Evolutionary conservation across 2,329 filamentous ascomycete genomes (phyloP).

Genomic region (Penicillium thymicola): DNA sequence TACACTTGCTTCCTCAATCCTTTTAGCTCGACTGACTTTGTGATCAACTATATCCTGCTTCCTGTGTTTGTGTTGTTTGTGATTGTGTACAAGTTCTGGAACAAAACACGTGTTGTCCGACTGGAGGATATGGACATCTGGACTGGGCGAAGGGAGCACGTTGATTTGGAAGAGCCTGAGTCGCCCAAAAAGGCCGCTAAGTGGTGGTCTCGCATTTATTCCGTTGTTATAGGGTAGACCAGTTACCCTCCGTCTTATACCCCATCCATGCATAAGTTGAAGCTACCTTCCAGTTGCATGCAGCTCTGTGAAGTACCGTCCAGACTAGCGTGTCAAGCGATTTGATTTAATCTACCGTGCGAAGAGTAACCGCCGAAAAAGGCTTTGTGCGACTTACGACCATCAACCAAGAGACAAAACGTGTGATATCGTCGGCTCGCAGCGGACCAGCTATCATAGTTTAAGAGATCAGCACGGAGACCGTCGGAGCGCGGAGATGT

Average conservation of each 20-base stretch:
- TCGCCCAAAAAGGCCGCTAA: constrained; percentile 1
- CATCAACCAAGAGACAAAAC: no score
- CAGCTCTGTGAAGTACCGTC: neutral
- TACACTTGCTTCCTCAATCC: constrained; percentile 52
- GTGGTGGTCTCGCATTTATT: constrained; percentile 20
- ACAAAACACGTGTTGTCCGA: constrained; percentile 37
- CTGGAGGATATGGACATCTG: constrained; percentile 41
- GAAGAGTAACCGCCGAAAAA: neutral
- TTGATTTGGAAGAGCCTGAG: constrained; percentile 10
- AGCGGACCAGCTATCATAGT: neutral
- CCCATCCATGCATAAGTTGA: neutral
- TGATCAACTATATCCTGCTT: constrained; percentile 55
- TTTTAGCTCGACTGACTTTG: constrained; percentile 50
- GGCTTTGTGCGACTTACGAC: neutral
- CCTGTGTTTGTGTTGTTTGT: constrained; percentile 50
- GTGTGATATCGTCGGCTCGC: neutral
- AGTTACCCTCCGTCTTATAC: neutral
- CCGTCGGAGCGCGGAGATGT: constrained; percentile 19
- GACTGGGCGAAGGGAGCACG: constrained; percentile 32
- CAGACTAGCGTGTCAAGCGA: neutral
- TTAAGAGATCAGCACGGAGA: constrained; percentile 18
- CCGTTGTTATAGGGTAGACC: constrained; percentile 25
- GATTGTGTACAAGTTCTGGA: constrained; percentile 47
- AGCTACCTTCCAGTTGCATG: neutral
- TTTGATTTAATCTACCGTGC: neutral